phyloP scores from a whole-genome alignment of 352 stramenopile genomes.

The Pythium coloratum region DNA sequence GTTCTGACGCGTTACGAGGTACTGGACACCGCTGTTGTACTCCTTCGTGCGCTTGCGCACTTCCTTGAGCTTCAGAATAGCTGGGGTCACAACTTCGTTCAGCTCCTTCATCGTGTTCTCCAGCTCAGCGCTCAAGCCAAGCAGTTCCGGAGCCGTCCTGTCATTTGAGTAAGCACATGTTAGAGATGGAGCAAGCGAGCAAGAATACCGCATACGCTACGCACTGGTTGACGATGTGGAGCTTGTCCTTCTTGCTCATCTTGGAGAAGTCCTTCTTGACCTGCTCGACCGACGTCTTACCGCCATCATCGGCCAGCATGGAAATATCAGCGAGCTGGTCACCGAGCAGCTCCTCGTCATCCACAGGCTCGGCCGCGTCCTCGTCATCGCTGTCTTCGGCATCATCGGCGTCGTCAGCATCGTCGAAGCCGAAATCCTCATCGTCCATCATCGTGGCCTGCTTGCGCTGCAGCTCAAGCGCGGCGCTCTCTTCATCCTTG shows the following conservation, averaged over 20 bases:
- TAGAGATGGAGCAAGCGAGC: background rate
- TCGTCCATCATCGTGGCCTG: slow-evolving; percentile 86
- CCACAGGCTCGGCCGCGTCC: slow-evolving; percentile 34
- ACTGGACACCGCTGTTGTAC: slow-evolving; percentile 68
- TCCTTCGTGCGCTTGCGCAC: slow-evolving; percentile 54
- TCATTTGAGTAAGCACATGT: slow-evolving; percentile 1
- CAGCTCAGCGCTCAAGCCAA: slow-evolving; percentile 70
- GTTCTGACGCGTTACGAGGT: slow-evolving; percentile 79
- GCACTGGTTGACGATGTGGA: slow-evolving; percentile 85
- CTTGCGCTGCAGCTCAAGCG: slow-evolving; percentile 81
- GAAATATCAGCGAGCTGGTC: slow-evolving; percentile 80
- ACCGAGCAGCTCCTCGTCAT: slow-evolving; percentile 71
- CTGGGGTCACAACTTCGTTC: slow-evolving; percentile 61
- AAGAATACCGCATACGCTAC: slow-evolving; percentile 13
- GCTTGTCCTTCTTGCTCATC: slow-evolving; percentile 85
- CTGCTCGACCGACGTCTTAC: slow-evolving; percentile 55
- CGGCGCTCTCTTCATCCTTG: slow-evolving; percentile 83
- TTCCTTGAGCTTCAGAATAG: slow-evolving; percentile 72
- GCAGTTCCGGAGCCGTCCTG: slow-evolving; percentile 68
- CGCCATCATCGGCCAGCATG: slow-evolving; percentile 53
- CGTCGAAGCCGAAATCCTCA: slow-evolving; percentile 79
- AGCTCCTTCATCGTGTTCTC: slow-evolving; percentile 66
- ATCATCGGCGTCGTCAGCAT: slow-evolving; percentile 25
- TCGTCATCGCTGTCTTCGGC: slow-evolving; percentile 47
- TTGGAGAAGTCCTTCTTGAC: slow-evolving; percentile 85